Percentiles rank a stretch among this genome's conserved stretches.
These are phyloP conservation scores for Fragaria vesca DNA, from an alignment of 306 rosid species.

Conservation along the genomic window DNA sequence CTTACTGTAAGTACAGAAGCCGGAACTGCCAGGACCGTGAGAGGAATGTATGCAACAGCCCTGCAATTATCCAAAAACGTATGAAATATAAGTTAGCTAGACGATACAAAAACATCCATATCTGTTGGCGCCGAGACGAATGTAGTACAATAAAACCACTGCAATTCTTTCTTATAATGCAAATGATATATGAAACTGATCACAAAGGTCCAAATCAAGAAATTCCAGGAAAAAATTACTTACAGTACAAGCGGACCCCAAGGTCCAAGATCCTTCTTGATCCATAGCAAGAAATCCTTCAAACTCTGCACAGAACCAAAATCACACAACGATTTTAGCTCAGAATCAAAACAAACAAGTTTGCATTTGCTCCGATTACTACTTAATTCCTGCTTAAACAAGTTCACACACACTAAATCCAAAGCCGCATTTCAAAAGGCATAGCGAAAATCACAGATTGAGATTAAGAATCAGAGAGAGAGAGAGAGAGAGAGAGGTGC, in stretches of 20 bases:
- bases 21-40: constrained; percentile 53
- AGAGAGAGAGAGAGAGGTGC: not conserved
- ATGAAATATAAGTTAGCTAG: not conserved
- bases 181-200: not conserved
- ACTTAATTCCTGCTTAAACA: not conserved
- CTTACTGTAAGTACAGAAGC: constrained; percentile 53
- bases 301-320: constrained; percentile 49
- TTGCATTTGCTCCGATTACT: not conserved
- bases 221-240: constrained; percentile 12
- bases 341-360: not conserved
- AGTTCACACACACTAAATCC: not conserved
- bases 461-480: not conserved
- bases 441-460: not conserved
- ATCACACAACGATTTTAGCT: not conserved
- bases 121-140: not conserved
- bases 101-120: not conserved
- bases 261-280: constrained; percentile 69
- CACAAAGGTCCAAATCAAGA: not conserved
- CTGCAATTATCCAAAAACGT: constrained; percentile 25
- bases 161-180: not conserved
- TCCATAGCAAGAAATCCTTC: constrained; percentile 80
- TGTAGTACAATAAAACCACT: not conserved
- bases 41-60: constrained; percentile 59
- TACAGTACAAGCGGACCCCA: constrained; percentile 88
- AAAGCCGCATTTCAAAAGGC: not conserved